Evolutionary conservation across 371 early-diverging fungal genomes (phyloP).

Genomic region (Apophysomyces ossiformis): DNA sequence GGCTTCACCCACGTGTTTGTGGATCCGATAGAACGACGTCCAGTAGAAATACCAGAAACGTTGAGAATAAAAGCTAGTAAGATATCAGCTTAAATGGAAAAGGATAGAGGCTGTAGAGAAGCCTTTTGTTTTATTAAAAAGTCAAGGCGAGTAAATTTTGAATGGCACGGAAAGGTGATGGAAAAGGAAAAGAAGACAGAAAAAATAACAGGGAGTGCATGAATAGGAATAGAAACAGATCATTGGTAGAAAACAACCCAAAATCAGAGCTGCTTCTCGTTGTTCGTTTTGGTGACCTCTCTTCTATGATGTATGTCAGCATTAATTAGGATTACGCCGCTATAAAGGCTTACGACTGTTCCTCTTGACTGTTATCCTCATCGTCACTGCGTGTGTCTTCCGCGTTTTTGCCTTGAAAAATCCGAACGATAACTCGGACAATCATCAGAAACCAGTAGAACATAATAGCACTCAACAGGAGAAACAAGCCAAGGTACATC

Average conservation of each 20-base stretch:
- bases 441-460: slow-evolving; percentile 84
- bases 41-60: slow-evolving; percentile 34
- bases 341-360: neutral
- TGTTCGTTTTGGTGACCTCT: too few species aligned
- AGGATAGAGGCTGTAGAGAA: neutral
- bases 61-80: neutral
- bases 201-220: too few species aligned
- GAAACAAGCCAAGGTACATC: slow-evolving; percentile 63
- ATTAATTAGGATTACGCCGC: neutral
- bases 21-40: slow-evolving; percentile 37
- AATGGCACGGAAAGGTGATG: too few species aligned
- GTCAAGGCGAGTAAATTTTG: too few species aligned
- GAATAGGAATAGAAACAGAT: too few species aligned
- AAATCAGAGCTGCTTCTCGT: too few species aligned
- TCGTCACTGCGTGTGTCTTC: slow-evolving; percentile 79
- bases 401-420: slow-evolving; percentile 65
- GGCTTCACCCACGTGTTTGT: slow-evolving; percentile 57
- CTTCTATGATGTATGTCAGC: neutral
- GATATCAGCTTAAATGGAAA: neutral
- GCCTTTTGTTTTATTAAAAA: too few species aligned
- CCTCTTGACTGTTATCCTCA: slow-evolving; percentile 49
- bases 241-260: too few species aligned
- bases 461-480: slow-evolving; percentile 66
- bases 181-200: too few species aligned
- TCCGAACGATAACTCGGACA: slow-evolving; percentile 63